Evolutionary conservation across 306 rosid genomes (phyloP).

Genomic region (Lablab purpureus): DNA sequence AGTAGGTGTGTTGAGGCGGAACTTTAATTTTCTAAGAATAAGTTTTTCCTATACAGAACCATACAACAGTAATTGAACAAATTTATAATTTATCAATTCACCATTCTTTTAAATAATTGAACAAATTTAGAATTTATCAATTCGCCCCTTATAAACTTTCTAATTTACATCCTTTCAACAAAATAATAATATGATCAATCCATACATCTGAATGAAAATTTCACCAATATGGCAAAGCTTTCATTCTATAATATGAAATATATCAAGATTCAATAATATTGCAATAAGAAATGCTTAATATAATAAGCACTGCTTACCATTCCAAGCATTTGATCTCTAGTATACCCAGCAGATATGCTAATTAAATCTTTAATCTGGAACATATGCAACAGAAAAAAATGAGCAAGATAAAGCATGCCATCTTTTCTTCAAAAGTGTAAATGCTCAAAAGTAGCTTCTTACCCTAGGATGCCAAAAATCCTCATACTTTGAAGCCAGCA

Average conservation of each 20-base stretch:
- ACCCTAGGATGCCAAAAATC: conserved; percentile 98
- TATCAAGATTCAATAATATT: not conserved
- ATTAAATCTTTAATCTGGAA: conserved; percentile 77
- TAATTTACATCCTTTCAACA: not conserved
- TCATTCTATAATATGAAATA: not conserved
- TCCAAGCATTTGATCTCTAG: conserved; percentile 84
- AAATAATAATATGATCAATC: not conserved
- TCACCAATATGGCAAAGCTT: not conserved
- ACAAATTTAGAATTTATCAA: conserved; percentile 9
- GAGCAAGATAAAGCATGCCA: conserved; percentile 29
- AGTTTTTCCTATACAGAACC: conserved; percentile 74
- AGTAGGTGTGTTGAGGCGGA: conserved; percentile 83
- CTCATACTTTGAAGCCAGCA: conserved; percentile 92
- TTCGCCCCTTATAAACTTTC: not conserved
- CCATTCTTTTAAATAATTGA: too few species aligned
- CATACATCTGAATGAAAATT: not conserved
- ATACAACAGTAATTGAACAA: not conserved
- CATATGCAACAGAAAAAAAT: conserved; percentile 34
- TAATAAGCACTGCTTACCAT: conserved; percentile 59
- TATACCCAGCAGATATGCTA: conserved; percentile 88
- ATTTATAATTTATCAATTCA: conserved; percentile 15
- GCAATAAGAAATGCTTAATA: not conserved
- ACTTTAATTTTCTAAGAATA: conserved; percentile 75
- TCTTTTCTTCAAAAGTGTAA: conserved; percentile 6
- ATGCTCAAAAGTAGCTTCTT: conserved; percentile 36